Evolutionary conservation across 208 protist species (phyloP).

Genomic region (Entamoeba moshkovskii): DNA sequence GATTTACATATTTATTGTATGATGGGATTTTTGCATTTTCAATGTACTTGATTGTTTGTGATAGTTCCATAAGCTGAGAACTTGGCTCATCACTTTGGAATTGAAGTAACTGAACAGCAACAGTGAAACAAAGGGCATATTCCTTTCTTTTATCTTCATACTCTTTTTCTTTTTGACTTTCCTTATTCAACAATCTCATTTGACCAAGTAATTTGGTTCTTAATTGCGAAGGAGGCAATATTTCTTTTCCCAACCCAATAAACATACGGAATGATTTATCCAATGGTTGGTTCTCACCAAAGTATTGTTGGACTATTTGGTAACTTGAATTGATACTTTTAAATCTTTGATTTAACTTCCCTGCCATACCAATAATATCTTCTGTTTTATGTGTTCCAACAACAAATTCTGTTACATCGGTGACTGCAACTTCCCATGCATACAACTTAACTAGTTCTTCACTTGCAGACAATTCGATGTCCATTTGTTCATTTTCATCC

Average conservation of each 20-base stretch:
- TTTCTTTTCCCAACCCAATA: neutral
- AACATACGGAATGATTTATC: neutral
- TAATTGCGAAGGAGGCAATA: neutral
- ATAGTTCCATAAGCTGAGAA: neutral
- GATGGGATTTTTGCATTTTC: neutral
- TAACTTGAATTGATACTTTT: neutral
- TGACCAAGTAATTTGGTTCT: neutral
- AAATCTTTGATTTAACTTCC: neutral
- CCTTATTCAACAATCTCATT: neutral
- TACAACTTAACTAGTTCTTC: neutral
- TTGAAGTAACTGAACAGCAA: neutral
- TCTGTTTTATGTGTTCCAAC: neutral
- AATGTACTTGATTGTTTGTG: neutral
- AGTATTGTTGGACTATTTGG: neutral
- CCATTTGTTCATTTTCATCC: neutral
- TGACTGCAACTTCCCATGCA: neutral
- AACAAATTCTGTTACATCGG: neutral
- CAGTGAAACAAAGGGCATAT: neutral
- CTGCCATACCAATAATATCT: neutral
- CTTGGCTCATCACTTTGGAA: neutral
- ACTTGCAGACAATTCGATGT: neutral
- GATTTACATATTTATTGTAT: neutral
- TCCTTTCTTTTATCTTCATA: slow-evolving; percentile 1
- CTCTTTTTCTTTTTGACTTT: neutral
- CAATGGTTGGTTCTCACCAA: neutral